A percentile compares a stretch with the other conserved stretches of the same genome.
These are phyloP conservation scores for Ustulina deusta DNA, from an alignment of 2,329 filamentous ascomycete genomes.

Conservation along the genomic window DNA sequence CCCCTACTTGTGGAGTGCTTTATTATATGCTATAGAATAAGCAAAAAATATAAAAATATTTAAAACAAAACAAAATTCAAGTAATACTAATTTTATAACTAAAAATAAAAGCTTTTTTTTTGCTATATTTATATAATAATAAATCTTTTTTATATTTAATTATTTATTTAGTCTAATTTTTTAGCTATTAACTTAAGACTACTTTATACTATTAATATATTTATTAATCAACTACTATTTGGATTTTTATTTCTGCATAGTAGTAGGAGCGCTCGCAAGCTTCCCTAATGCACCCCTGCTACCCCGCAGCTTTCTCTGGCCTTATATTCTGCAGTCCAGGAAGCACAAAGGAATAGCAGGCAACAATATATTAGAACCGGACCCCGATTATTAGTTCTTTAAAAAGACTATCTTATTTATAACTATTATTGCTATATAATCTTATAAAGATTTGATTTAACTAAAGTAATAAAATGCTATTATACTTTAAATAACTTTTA, in stretches of 20 bases:
- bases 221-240: slow-evolving; percentile 2
- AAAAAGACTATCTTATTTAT: slow-evolving; percentile 45
- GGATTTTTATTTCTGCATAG: not conserved
- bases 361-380: slow-evolving; percentile 43
- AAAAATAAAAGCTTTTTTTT: too few species aligned
- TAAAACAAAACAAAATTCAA: not conserved
- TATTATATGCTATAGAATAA: too few species aligned
- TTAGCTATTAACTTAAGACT: not conserved
- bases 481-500: not conserved
- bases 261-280: not conserved
- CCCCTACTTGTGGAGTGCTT: too few species aligned
- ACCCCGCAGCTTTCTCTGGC: too few species aligned
- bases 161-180: too few species aligned
- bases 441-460: slow-evolving; percentile 42
- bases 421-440: slow-evolving; percentile 50
- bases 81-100: slow-evolving; percentile 1
- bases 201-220: not conserved
- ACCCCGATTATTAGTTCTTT: slow-evolving; percentile 44
- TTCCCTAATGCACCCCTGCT: not conserved
- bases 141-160: slow-evolving; percentile 3
- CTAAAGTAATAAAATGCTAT: slow-evolving; percentile 33
- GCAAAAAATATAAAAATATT: not conserved
- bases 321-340: slow-evolving; percentile 42
- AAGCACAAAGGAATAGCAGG: slow-evolving; percentile 36
- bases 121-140: slow-evolving; percentile 17